phyloP scores from a whole-genome alignment of 257 asterid species.

The Ajuga chamaepitys region DNA sequence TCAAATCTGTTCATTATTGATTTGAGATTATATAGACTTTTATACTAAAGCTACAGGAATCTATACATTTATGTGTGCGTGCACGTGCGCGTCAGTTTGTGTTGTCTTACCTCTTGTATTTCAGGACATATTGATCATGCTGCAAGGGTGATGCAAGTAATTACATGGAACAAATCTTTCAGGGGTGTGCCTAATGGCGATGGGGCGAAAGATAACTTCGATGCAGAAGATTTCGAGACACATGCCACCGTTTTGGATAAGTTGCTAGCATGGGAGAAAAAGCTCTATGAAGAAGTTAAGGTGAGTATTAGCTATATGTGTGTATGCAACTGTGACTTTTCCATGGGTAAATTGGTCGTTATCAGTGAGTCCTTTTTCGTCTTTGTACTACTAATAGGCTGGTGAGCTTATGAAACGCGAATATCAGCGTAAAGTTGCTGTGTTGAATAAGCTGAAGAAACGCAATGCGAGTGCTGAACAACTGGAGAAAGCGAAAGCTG shows the following conservation, averaged over 20 bases:
- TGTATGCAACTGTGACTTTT: not conserved
- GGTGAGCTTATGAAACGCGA: conserved; percentile 89
- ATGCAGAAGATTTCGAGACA: conserved; percentile 67
- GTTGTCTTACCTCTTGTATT: conserved; percentile 17
- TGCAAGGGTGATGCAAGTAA: conserved; percentile 89
- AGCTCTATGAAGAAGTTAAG: conserved; percentile 96
- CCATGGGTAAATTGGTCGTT: not conserved
- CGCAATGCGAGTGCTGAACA: conserved; percentile 71
- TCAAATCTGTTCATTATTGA: not conserved
- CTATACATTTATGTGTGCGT: no score
- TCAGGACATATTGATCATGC: conserved; percentile 97
- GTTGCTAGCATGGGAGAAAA: conserved; percentile 97
- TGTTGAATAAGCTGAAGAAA: conserved; percentile 71
- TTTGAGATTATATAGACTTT: not conserved
- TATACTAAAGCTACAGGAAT: not conserved
- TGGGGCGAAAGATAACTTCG: conserved; percentile 42
- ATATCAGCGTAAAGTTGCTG: conserved; percentile 71
- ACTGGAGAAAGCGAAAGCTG: conserved; percentile 91
- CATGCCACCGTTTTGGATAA: conserved; percentile 95
- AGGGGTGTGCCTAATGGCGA: conserved; percentile 62
- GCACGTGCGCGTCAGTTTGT: no score
- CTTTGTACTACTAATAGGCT: conserved; percentile 36
- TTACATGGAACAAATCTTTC: conserved; percentile 94
- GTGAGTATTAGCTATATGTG: conserved; percentile 18
- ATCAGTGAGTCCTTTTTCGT: conserved; percentile 4